phyloP scores from a whole-genome alignment of 225 moss, liverwort and hornwort species.

The Takakia lepidozioides region DNA sequence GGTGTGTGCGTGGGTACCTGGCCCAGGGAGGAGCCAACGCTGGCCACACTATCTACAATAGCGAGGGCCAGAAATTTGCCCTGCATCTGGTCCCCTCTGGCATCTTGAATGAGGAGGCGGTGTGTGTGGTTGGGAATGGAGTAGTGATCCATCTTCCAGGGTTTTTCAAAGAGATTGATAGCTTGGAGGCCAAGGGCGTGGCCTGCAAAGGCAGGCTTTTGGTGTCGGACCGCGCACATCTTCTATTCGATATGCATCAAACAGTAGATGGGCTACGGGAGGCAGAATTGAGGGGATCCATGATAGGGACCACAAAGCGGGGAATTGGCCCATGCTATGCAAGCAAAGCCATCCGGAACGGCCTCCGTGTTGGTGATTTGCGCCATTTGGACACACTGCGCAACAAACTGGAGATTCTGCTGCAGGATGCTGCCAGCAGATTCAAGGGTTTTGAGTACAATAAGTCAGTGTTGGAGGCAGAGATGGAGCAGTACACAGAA shows the following conservation, averaged over 20 bases:
- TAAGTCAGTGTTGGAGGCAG: conserved; percentile 42
- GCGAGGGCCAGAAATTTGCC: conserved; percentile 83
- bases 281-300: conserved; percentile 69
- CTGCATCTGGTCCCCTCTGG: conserved; percentile 96
- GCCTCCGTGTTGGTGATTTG: conserved; percentile 84
- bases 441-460: conserved; percentile 72
- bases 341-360: conserved; percentile 91
- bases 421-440: conserved; percentile 77
- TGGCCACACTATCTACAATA: conserved; percentile 95
- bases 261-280: conserved; percentile 75
- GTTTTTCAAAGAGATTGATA: conserved; percentile 82
- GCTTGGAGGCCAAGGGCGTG: conserved; percentile 66
- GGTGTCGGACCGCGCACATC: conserved; percentile 90
- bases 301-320: conserved; percentile 97
- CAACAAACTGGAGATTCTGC: conserved; percentile 67
- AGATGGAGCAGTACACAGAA: conserved; percentile 61
- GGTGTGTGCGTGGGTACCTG: too few species aligned
- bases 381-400: conserved; percentile 66
- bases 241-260: conserved; percentile 82
- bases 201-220: conserved; percentile 73
- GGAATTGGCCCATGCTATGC: conserved; percentile 98
- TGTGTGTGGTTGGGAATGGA: conserved; percentile 94
- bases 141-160: conserved; percentile 96
- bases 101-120: conserved; percentile 74
- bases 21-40: conserved; percentile 95